These are phyloP conservation scores for Boletus vinaceobasis DNA, from an alignment of 768 basidiomycete species.

Conservation along the genomic window DNA sequence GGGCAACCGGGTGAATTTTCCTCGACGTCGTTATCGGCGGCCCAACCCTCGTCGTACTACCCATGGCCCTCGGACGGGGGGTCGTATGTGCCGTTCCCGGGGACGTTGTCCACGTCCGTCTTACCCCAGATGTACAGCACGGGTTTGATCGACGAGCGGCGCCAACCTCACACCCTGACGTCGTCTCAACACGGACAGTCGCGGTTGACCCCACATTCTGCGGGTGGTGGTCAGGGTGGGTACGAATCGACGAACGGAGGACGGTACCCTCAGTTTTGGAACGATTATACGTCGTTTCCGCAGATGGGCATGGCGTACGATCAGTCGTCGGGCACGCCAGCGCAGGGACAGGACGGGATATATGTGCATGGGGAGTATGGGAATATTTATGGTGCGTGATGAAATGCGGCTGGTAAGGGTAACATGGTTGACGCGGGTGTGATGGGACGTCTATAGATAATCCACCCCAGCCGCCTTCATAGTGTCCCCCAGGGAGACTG, in stretches of 20 bases:
- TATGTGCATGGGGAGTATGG: conserved; percentile 26
- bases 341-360: conserved; percentile 20
- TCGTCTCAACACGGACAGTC: conserved; percentile 17
- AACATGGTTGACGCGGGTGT: background rate
- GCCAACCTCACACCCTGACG: conserved; percentile 14
- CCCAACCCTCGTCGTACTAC: conserved; percentile 35
- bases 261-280: conserved; percentile 55
- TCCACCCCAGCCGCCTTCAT: conserved; percentile 6
- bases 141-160: conserved; percentile 56
- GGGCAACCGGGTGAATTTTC: conserved; percentile 13
- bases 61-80: conserved; percentile 42
- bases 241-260: conserved; percentile 21
- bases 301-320: conserved; percentile 45
- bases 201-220: conserved; percentile 16
- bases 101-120: conserved; percentile 64
- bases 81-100: conserved; percentile 37
- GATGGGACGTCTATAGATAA: conserved; percentile 4
- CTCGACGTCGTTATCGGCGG: conserved; percentile 4
- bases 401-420: background rate
- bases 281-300: conserved; percentile 50
- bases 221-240: conserved; percentile 10
- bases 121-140: conserved; percentile 76
- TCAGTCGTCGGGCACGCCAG: conserved; percentile 1
- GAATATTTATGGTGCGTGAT: conserved; percentile 28
- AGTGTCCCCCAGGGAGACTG: background rate